phyloP scores from a whole-genome alignment of 2,329 filamentous ascomycete species.

The Mollisia scopiformis region DNA sequence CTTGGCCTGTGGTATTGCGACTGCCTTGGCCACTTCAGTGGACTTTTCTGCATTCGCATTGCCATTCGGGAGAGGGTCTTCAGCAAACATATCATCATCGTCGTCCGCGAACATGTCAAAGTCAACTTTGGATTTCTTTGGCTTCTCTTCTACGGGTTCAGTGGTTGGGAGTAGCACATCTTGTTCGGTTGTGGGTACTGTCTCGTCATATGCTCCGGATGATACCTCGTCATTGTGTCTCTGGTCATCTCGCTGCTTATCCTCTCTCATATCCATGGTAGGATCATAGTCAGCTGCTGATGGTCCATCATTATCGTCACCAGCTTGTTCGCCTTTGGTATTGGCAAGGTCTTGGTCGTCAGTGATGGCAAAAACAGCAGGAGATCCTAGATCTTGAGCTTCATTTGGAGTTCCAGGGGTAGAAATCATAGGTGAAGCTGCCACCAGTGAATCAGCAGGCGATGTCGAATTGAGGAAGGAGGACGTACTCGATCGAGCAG shows the following conservation, averaged over 20 bases:
- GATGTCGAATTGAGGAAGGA: background rate
- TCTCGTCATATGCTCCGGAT: conserved; percentile 61
- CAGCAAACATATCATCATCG: conserved; percentile 66
- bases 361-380: conserved; percentile 58
- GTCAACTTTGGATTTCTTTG: conserved; percentile 59
- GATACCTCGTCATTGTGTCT: conserved; percentile 60
- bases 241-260: conserved; percentile 70
- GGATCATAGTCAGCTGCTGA: conserved; percentile 96
- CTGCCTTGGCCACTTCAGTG: conserved; percentile 48
- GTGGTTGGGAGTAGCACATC: conserved; percentile 47
- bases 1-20: conserved; percentile 49
- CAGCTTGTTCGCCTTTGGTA: conserved; percentile 46
- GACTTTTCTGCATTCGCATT: conserved; percentile 42
- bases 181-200: conserved; percentile 54
- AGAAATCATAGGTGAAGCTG: conserved; percentile 36
- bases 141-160: conserved; percentile 39
- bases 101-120: conserved; percentile 91
- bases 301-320: conserved; percentile 67
- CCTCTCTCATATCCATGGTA: conserved; percentile 84
- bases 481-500: conserved; percentile 41
- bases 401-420: conserved; percentile 39
- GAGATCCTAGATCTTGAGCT: conserved; percentile 37
- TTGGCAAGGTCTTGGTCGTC: conserved; percentile 72
- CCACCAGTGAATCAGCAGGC: conserved; percentile 17
- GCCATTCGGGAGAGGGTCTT: conserved; percentile 47